Conservation (phyloP, 2,329 filamentous ascomycete genomes). For the Botrytis fragariae region DNA sequence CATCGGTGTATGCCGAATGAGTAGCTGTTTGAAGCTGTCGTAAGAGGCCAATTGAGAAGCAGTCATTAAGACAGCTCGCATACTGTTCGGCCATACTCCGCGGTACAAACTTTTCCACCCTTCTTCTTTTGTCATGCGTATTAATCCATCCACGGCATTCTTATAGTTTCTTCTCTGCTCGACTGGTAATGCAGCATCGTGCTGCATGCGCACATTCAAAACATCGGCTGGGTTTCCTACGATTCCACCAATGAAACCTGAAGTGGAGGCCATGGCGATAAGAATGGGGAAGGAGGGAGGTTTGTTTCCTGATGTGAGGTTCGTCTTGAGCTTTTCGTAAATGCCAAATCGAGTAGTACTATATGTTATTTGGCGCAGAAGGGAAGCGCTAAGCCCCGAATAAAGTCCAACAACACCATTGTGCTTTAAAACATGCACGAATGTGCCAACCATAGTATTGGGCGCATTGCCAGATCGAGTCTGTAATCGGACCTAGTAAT, state of each 20-base stretch:
- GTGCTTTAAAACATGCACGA: slow-evolving; percentile 73
- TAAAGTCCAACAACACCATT: slow-evolving; percentile 83
- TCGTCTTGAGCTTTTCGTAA: slow-evolving; percentile 87
- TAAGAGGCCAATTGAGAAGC: slow-evolving; percentile 81
- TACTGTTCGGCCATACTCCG: slow-evolving; percentile 79
- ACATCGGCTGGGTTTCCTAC: slow-evolving; percentile 95
- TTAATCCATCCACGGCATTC: slow-evolving; percentile 80
- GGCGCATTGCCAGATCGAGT: slow-evolving; percentile 74
- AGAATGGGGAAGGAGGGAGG: slow-evolving; percentile 71
- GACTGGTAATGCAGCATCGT: slow-evolving; percentile 73
- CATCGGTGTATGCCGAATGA: slow-evolving; percentile 65
- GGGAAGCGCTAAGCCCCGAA: slow-evolving; percentile 84
- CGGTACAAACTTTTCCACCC: slow-evolving; percentile 75
- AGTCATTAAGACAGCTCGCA: slow-evolving; percentile 83
- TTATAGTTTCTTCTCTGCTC: slow-evolving; percentile 81
- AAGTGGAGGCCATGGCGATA: slow-evolving; percentile 75
- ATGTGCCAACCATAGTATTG: slow-evolving; percentile 80
- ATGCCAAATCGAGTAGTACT: slow-evolving; percentile 94
- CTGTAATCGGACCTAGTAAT: slow-evolving; percentile 76
- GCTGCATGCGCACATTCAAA: slow-evolving; percentile 97
- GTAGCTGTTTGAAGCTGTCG: slow-evolving; percentile 72
- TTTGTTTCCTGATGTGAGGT: slow-evolving; percentile 52
- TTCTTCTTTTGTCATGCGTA: slow-evolving; percentile 84
- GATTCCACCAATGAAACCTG: slow-evolving; percentile 84
- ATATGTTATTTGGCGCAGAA: slow-evolving; percentile 93